Conservation (phyloP, 805 yeast species). For the Zygoascus biomembranicola region DNA sequence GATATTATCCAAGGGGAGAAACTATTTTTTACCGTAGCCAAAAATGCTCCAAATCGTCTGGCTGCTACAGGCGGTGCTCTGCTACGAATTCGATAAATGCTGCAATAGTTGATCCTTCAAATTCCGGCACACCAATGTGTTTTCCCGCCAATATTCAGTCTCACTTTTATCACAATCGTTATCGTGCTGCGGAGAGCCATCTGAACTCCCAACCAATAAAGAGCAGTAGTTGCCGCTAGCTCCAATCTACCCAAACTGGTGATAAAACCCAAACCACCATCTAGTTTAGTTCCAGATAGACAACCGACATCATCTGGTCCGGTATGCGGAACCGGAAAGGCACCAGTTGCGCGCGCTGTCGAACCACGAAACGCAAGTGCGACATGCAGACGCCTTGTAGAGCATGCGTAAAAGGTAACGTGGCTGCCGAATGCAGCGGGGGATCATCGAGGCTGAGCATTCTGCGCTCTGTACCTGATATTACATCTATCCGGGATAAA, state of each 20-base stretch:
- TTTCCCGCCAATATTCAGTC: no score
- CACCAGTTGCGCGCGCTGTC: slow-evolving; percentile 1
- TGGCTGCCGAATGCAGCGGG: not conserved
- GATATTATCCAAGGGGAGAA: no score
- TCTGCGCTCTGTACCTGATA: not conserved
- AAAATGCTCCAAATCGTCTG: no score
- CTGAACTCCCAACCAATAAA: not conserved
- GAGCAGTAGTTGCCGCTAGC: not conserved
- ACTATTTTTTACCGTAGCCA: no score
- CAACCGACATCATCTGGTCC: no score
- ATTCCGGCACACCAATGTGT: not conserved
- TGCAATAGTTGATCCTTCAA: not conserved
- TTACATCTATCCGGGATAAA: not conserved
- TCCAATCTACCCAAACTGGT: no score
- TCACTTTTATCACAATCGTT: no score
- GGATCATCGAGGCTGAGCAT: not conserved
- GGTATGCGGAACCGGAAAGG: not conserved
- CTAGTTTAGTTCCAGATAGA: not conserved
- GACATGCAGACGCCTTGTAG: not conserved
- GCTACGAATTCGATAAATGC: not conserved
- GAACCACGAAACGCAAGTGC: not conserved
- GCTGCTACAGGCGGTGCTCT: not conserved
- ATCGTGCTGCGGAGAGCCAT: no score
- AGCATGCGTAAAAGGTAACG: not conserved
- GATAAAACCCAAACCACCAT: not conserved